Conservation (phyloP, 2,329 filamentous ascomycete species). For the Fusarium brevicatenulatum region DNA sequence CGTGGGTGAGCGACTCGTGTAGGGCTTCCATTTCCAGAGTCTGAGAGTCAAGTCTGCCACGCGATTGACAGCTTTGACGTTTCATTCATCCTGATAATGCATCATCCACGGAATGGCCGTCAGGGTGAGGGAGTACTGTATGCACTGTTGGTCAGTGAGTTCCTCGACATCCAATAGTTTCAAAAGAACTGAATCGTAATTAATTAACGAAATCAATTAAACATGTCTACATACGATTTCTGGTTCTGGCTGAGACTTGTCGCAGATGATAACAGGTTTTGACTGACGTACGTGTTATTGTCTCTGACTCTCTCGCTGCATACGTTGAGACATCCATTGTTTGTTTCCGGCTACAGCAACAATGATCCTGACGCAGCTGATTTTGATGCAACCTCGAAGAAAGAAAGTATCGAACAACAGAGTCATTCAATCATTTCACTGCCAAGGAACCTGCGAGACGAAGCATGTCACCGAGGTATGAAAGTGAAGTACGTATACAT, state of each 20-base stretch:
- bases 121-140: background rate
- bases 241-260: conserved; percentile 8
- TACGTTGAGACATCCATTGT: background rate
- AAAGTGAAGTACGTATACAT: background rate
- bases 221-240: conserved; percentile 11
- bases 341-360: conserved; percentile 8
- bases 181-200: conserved; percentile 9
- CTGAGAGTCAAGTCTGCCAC: conserved; percentile 22
- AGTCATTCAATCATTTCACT: background rate
- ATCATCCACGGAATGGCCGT: conserved; percentile 21
- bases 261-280: conserved; percentile 7
- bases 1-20: conserved; percentile 25
- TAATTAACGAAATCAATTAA: background rate
- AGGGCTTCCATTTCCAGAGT: background rate
- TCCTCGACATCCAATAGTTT: conserved; percentile 1
- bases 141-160: background rate
- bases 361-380: conserved; percentile 4
- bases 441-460: conserved; percentile 2
- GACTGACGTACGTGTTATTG: background rate
- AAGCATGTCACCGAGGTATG: conserved; percentile 18
- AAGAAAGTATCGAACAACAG: background rate
- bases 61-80: conserved; percentile 33
- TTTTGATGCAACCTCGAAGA: background rate
- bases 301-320: background rate
- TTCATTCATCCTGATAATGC: conserved; percentile 14